phyloP scores from a whole-genome alignment of 192 early-diverging fungal species.

The Chytriomyces confervae region DNA sequence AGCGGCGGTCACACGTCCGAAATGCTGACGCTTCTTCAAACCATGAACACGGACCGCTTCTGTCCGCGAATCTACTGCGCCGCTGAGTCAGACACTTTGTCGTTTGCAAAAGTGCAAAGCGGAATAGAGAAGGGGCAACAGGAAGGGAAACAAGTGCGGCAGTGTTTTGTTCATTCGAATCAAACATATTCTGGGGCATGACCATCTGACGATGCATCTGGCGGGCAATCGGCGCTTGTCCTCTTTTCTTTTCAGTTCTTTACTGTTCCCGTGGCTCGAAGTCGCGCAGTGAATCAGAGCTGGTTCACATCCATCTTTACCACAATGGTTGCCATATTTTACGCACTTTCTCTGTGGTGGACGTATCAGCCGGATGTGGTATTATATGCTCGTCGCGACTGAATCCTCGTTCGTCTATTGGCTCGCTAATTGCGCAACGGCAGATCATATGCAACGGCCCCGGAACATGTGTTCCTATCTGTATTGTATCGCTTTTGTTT shows the following conservation, averaged over 20 bases:
- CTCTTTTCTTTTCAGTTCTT: not conserved
- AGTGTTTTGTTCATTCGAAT: too few relatives aligned
- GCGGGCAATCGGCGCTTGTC: too few relatives aligned
- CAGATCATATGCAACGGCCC: conserved; percentile 89
- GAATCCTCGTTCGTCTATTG: not conserved
- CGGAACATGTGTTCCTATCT: conserved; percentile 81
- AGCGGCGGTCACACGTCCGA: conserved; percentile 92
- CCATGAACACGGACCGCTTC: conserved; percentile 64
- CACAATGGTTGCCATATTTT: conserved; percentile 31
- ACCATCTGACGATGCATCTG: not conserved
- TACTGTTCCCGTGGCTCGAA: conserved; percentile 65
- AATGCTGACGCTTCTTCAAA: conserved; percentile 77
- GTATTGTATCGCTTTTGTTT: conserved; percentile 64
- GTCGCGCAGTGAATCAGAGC: conserved; percentile 76
- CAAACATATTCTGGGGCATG: too few relatives aligned
- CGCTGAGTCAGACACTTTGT: conserved; percentile 67
- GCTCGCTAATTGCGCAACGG: not conserved
- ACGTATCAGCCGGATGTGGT: conserved; percentile 64
- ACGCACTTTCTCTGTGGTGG: conserved; percentile 34
- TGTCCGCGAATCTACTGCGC: conserved; percentile 75
- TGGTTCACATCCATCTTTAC: conserved; percentile 64
- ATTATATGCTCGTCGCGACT: conserved; percentile 23
- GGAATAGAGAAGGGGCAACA: not conserved
- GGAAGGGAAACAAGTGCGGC: not conserved
- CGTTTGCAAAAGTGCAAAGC: conserved; percentile 57